Base-by-base conservation (phyloP, 495 filamentous ascomycete species). In the Chlorociboria aeruginascens region DNA sequence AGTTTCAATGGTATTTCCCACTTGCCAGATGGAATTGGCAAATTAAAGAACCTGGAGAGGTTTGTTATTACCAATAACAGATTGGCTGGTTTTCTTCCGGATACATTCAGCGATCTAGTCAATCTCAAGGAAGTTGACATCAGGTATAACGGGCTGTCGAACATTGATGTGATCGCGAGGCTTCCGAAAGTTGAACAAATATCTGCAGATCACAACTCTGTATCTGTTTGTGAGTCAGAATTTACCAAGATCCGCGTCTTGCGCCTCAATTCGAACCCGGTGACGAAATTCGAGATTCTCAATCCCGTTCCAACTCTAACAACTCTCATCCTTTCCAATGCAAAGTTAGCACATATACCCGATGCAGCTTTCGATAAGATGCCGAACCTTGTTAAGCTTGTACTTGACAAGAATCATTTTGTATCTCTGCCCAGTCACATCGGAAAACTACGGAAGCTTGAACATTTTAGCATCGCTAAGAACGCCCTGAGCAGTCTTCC, bases 1-100 rank as follows among this genome's bases (percentile, higher is more conserved):
- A 96, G 89, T 58, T 99, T 99, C 74, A 99, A 99, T 58, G 74
- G 77, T 11, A 95, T 99, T 43, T 70, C 74, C 35, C 71, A 59
- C 50, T 65, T 97, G 28, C 88, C 88, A 0, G 67, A 77, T 30
- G 77, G 83, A 43, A 81, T 99, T 53, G 87, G 89, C 7, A 74
- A 77, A 44, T 65, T 99, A 46, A 75, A 66, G 10, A 80, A 76
- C 30, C 69, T 99, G 37, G 93, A 97, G 64, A 79, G 89, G 40
- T 74, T 99, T 33, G 89, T 87, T 70, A 88, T 93, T 58, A 96
- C 92, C 0, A 99, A 97, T 66, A 99, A 99, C 61, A 79, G 80
- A 43, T 68, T 97, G 3, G 68, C 76, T 14, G 88, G 87, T 3
- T 63, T 77, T 9, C 77, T 97, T 37, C 79, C 86, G 29, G 68